Conservation (phyloP, 805 yeast species). For the Candida sphagnicola region DNA sequence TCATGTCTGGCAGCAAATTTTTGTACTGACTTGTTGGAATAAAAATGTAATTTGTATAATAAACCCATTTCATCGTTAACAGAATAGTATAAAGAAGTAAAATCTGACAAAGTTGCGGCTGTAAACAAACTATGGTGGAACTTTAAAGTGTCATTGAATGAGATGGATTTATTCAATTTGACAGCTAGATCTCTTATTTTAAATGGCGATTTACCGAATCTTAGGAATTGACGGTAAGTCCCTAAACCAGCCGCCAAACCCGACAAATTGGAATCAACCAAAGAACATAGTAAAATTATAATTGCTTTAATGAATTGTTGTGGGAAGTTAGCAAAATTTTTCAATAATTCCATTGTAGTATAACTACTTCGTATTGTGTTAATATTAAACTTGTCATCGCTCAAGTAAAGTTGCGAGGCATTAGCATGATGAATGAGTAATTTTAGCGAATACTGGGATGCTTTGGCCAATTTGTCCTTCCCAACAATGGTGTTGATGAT, state of each 20-base stretch:
- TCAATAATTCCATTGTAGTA: slow-evolving; percentile 27
- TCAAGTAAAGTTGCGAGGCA: slow-evolving; percentile 30
- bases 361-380: slow-evolving; percentile 25
- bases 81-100: slow-evolving; percentile 58
- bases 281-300: slow-evolving; percentile 32
- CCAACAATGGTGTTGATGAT: slow-evolving; percentile 57
- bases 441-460: slow-evolving; percentile 56
- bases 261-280: slow-evolving; percentile 36
- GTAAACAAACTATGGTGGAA: slow-evolving; percentile 26
- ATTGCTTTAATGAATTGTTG: slow-evolving; percentile 31
- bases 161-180: slow-evolving; percentile 19
- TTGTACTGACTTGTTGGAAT: slow-evolving; percentile 33
- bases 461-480: slow-evolving; percentile 68
- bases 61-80: slow-evolving; percentile 61
- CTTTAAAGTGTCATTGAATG: slow-evolving; percentile 11
- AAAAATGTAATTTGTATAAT: slow-evolving; percentile 50
- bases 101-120: slow-evolving; percentile 46
- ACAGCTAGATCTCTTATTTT: slow-evolving; percentile 37
- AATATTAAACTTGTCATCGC: slow-evolving; percentile 33
- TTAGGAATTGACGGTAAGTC: slow-evolving; percentile 60
- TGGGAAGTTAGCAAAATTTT: slow-evolving; percentile 35
- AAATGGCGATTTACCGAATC: slow-evolving; percentile 71
- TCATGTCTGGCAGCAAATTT: slow-evolving; percentile 52
- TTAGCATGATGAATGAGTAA: slow-evolving; percentile 46
- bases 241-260: slow-evolving; percentile 47